Base-by-base conservation (phyloP, 2,329 filamentous ascomycete species). In the Monosporascus sp. region DNA sequence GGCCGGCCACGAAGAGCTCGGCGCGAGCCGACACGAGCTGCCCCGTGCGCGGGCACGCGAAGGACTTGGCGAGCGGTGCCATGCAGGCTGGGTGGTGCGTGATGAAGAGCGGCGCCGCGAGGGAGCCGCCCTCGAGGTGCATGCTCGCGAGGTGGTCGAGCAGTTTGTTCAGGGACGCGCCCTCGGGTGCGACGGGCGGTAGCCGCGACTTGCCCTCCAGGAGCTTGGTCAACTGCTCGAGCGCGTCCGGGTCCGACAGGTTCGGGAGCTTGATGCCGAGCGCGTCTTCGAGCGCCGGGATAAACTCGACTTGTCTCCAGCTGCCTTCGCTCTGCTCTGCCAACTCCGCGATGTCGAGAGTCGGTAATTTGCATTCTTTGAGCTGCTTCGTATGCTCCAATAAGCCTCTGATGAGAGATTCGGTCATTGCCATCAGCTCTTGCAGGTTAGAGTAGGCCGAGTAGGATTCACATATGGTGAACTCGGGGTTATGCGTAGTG, bases 401-500 rank as follows among this genome's bases (percentile, higher is more conserved):
- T 17, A 92, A 75, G 18, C 80, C 77, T 37, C 68, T 74, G 35
- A 97, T 71, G 48, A 97, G 72, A 15, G 78, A 74, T 68, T 94
- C 88, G 1, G 93, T 97, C 67, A 85, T 82, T 20, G 71, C 67
- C 65, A 96, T 91, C 49, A 97, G 75, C 43, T 89, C 82, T 37
- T 85, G 75, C 0, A 97, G 79, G 58, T 87, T 88, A 55, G 87
- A 85, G 64, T 92, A 95, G 3, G 92, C 87, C 56, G 88, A 86
- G 72, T 99, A 99, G 73, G 96, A 97, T 72, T 99, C 94, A 76
- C 93, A 97, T 55, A 90, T 97, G 45, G 89, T 94, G 72, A 97
- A 99, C 68, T 99, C 94, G 0, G 94, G 93, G 66, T 99, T 99
- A 69, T 99, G 94, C 0, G 91, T 96, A 31, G 81, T 82, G 69